A percentile compares a stretch with the other conserved stretches of the same genome.
These are phyloP conservation scores for Trichoderma atrobrunneum DNA, from an alignment of 2,329 filamentous ascomycete genomes.

Conservation along the genomic window DNA sequence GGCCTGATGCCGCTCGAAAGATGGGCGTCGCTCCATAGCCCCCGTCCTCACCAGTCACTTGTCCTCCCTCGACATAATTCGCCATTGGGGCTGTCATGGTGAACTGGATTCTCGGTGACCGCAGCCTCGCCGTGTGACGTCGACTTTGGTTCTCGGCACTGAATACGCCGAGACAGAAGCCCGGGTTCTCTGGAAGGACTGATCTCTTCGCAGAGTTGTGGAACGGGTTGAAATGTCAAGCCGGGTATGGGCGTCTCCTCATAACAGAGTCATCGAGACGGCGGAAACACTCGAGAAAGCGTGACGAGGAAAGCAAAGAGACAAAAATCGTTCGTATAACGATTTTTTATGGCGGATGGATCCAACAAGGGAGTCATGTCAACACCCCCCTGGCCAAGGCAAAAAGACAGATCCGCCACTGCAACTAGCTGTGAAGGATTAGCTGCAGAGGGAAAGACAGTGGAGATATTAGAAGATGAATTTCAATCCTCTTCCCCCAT, in stretches of 20 bases:
- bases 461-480: background rate
- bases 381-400: slow-evolving; percentile 6
- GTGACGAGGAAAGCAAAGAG: background rate
- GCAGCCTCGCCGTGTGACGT: background rate
- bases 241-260: background rate
- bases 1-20: background rate
- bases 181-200: background rate
- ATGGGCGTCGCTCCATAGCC: background rate
- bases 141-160: background rate
- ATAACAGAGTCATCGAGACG: background rate
- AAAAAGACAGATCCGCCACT: background rate
- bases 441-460: background rate
- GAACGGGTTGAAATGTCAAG: background rate
- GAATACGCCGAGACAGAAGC: background rate
- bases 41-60: background rate
- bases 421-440: background rate
- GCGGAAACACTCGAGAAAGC: background rate
- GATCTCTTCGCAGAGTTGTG: background rate
- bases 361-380: slow-evolving; percentile 1
- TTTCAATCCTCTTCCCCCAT: background rate
- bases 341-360: background rate
- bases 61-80: background rate
- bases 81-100: background rate
- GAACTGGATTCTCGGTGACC: background rate
- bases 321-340: background rate